Conservation (phyloP, 768 basidiomycete genomes). For the Naganishia vaughanmartiniae region DNA sequence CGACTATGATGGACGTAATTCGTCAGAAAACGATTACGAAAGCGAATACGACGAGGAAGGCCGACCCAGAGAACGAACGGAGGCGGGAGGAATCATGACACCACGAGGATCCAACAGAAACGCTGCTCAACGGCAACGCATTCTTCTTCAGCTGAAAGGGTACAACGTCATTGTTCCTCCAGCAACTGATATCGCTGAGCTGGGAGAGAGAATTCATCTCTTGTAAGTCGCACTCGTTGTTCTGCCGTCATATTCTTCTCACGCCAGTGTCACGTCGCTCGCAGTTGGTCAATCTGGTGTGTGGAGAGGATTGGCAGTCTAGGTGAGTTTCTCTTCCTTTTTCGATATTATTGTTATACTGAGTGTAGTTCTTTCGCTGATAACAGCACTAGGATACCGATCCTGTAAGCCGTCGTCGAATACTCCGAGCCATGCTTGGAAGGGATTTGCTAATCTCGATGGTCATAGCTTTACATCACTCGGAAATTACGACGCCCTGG, state of each 20-base stretch:
- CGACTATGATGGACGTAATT: slow-evolving; percentile 20
- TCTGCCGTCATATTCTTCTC: background rate
- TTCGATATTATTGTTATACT: background rate
- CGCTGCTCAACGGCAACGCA: slow-evolving; percentile 8
- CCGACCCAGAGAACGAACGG: background rate
- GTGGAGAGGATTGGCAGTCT: slow-evolving; percentile 26
- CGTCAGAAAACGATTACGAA: slow-evolving; percentile 1
- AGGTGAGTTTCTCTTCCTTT: slow-evolving; percentile 3
- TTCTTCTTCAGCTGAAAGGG: slow-evolving; percentile 12
- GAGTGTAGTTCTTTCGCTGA: background rate
- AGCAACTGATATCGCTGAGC: slow-evolving; percentile 10
- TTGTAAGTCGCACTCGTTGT: slow-evolving; percentile 23
- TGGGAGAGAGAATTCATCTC: slow-evolving; percentile 31
- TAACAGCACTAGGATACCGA: slow-evolving; percentile 14
- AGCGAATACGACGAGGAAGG: background rate
- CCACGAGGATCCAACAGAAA: background rate
- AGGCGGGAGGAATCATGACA: background rate
- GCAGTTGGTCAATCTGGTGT: slow-evolving; percentile 24
- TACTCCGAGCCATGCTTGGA: background rate
- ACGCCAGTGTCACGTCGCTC: background rate
- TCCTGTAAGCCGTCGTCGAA: slow-evolving; percentile 7
- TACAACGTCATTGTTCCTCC: slow-evolving; percentile 17
- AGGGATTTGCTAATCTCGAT: background rate
- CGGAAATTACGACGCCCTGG: slow-evolving; percentile 27
- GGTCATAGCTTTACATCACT: slow-evolving; percentile 12